Evolutionary conservation across 2,329 filamentous ascomycete species (phyloP).

Genomic region (Fusarium falciforme): DNA sequence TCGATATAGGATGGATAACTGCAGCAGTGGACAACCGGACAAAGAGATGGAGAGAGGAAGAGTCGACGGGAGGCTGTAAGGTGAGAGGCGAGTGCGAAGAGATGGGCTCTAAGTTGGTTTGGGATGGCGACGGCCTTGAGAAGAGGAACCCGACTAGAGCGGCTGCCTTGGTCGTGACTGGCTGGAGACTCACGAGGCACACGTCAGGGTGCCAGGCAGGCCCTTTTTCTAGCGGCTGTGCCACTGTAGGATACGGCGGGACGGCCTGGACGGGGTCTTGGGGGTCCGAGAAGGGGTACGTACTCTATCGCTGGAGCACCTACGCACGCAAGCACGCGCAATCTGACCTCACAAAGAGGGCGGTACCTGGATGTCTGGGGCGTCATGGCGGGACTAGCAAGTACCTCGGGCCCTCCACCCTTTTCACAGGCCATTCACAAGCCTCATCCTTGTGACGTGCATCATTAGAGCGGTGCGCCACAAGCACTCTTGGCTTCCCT

Average conservation of each 20-base stretch:
- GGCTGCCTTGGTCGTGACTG: slow-evolving; percentile 40
- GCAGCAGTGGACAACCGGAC: slow-evolving; percentile 8
- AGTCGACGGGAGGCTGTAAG: slow-evolving; percentile 35
- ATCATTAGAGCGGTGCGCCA: slow-evolving; percentile 11
- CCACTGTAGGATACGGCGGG: slow-evolving; percentile 27
- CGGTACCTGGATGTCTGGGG: background rate
- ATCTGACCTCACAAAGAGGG: background rate
- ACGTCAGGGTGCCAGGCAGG: slow-evolving; percentile 37
- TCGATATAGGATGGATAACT: slow-evolving; percentile 13
- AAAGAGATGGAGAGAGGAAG: slow-evolving; percentile 25
- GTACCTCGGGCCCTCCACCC: background rate
- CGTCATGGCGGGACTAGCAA: background rate
- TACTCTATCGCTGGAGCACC: background rate
- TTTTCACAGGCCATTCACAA: background rate
- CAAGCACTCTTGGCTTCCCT: slow-evolving; percentile 24
- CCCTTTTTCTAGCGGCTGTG: slow-evolving; percentile 33
- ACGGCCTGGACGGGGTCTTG: slow-evolving; percentile 4
- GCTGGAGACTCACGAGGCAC: slow-evolving; percentile 38
- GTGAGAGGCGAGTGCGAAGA: slow-evolving; percentile 35
- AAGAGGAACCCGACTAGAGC: slow-evolving; percentile 23
- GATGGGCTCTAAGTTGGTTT: slow-evolving; percentile 38
- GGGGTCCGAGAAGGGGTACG: slow-evolving; percentile 21
- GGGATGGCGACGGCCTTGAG: slow-evolving; percentile 29
- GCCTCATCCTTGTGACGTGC: slow-evolving; percentile 35
- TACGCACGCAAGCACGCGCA: slow-evolving; percentile 3